Percentiles rank a stretch among this genome's conserved stretches.
phyloP scores from a whole-genome alignment of 441 rosid genomes.

The Populus hybrid region DNA sequence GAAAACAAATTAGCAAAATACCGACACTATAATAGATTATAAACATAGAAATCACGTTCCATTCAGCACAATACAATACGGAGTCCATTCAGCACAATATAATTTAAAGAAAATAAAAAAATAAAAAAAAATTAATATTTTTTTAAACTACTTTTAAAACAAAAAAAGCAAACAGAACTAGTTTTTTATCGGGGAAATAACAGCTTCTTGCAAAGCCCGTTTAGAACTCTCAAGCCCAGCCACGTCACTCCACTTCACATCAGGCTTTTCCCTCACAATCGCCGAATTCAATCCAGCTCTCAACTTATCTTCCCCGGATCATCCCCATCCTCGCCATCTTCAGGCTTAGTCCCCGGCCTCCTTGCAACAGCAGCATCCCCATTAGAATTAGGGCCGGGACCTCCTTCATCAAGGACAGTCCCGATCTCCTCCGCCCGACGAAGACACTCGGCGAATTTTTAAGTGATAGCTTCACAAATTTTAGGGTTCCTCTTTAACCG shows the following conservation, averaged over 20 bases:
- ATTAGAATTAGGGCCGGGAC: conserved; percentile 74
- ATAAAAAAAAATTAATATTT: too few species aligned
- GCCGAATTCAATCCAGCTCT: conserved; percentile 80
- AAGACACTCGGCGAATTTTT: conserved; percentile 93
- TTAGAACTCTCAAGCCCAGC: conserved; percentile 81
- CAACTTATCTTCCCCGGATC: conserved; percentile 76
- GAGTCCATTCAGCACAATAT: background rate
- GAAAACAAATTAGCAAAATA: background rate
- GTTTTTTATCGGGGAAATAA: conserved; percentile 29
- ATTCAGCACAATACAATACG: background rate
- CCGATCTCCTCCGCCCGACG: conserved; percentile 99
- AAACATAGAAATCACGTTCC: background rate
- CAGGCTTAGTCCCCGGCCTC: conserved; percentile 70
- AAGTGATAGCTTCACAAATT: conserved; percentile 84
- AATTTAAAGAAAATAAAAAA: too few species aligned
- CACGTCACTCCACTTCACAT: conserved; percentile 71
- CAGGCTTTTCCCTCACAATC: conserved; percentile 83
- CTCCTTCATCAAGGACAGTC: conserved; percentile 87
- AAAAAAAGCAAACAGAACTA: too few species aligned
- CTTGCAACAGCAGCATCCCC: conserved; percentile 94
- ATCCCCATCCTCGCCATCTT: conserved; percentile 80
- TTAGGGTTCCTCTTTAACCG: conserved; percentile 76
- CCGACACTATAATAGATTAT: background rate
- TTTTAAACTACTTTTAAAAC: too few species aligned
- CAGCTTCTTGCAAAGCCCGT: conserved; percentile 88